phyloP scores from a whole-genome alignment of 352 stramenopile species.

The Phytopythium helicoides region DNA sequence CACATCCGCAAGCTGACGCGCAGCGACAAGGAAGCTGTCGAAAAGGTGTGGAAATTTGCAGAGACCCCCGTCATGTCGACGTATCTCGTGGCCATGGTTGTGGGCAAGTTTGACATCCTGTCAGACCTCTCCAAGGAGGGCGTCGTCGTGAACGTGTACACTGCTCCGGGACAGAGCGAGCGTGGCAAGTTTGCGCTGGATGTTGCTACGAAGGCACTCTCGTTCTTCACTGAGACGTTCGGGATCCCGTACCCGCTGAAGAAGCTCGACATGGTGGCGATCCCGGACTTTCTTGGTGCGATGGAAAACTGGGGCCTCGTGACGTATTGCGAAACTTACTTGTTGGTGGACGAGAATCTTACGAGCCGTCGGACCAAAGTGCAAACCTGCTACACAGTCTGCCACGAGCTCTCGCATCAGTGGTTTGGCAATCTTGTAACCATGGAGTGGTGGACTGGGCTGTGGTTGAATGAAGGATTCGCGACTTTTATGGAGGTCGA shows the following conservation, averaged over 20 bases:
- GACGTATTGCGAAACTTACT: slow-evolving; percentile 93
- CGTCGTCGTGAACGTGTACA: slow-evolving; percentile 95
- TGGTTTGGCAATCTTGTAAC: slow-evolving; percentile 98
- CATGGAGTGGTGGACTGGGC: slow-evolving; percentile 95
- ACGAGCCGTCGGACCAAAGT: slow-evolving; percentile 58
- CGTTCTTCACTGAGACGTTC: slow-evolving; percentile 73
- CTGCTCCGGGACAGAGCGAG: slow-evolving; percentile 87
- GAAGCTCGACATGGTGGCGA: slow-evolving; percentile 98
- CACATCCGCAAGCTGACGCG: slow-evolving; percentile 48
- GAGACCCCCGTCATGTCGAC: slow-evolving; percentile 97
- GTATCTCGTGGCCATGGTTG: slow-evolving; percentile 95
- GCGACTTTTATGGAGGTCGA: slow-evolving; percentile 96
- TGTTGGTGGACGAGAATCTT: slow-evolving; percentile 80
- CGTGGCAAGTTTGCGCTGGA: slow-evolving; percentile 91
- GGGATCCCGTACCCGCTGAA: slow-evolving; percentile 95
- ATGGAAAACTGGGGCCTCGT: slow-evolving; percentile 96
- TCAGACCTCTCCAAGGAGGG: slow-evolving; percentile 87
- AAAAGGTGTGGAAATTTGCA: slow-evolving; percentile 87
- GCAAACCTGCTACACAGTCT: slow-evolving; percentile 92
- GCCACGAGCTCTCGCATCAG: slow-evolving; percentile 97
- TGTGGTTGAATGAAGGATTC: slow-evolving; percentile 99
- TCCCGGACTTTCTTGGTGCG: slow-evolving; percentile 94
- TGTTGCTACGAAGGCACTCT: slow-evolving; percentile 55
- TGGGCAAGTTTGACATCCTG: slow-evolving; percentile 96
- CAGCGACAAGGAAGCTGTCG: slow-evolving; percentile 27